These are phyloP conservation scores for Phytopythium ostracodes DNA, from an alignment of 352 stramenopile genomes.

Conservation along the genomic window DNA sequence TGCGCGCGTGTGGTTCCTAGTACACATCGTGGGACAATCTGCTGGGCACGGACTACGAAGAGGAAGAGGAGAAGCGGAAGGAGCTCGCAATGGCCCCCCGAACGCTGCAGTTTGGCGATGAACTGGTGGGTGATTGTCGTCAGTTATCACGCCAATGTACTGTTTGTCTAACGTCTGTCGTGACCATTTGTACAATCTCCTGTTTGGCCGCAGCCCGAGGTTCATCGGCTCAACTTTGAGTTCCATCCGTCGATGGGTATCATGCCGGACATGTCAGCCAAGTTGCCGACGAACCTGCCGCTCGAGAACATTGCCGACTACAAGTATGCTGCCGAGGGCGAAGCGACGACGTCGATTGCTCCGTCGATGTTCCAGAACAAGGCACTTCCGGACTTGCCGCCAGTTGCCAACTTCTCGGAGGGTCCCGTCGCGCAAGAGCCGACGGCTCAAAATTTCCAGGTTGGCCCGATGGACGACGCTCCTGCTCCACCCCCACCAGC, in stretches of 20 bases:
- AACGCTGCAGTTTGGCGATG: slow-evolving; percentile 77
- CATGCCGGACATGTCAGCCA: slow-evolving; percentile 68
- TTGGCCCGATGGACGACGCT: slow-evolving; percentile 61
- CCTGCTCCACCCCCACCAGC: slow-evolving; percentile 61
- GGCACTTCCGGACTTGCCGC: slow-evolving; percentile 59
- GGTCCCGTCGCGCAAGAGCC: slow-evolving; percentile 63
- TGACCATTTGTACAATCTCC: not conserved
- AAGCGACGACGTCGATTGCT: slow-evolving; percentile 59
- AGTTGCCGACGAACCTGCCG: slow-evolving; percentile 73
- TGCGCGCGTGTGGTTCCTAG: slow-evolving; percentile 25
- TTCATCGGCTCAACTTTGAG: slow-evolving; percentile 75
- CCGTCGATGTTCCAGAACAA: slow-evolving; percentile 85
- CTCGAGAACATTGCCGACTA: slow-evolving; percentile 79
- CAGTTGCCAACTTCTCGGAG: slow-evolving; percentile 58
- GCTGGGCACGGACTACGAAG: slow-evolving; percentile 79
- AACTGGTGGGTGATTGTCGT: slow-evolving; percentile 58
- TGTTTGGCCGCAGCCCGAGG: slow-evolving; percentile 29
- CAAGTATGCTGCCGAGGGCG: slow-evolving; percentile 61
- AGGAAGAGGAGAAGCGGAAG: slow-evolving; percentile 85
- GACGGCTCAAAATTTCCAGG: slow-evolving; percentile 39
- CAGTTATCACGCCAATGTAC: too few relatives aligned
- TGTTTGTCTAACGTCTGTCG: not conserved
- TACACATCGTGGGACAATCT: slow-evolving; percentile 89
- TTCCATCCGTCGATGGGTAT: slow-evolving; percentile 67
- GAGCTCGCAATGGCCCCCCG: slow-evolving; percentile 73